phyloP scores from a whole-genome alignment of 805 yeast species.

The Wickerhamomyces bovis region DNA sequence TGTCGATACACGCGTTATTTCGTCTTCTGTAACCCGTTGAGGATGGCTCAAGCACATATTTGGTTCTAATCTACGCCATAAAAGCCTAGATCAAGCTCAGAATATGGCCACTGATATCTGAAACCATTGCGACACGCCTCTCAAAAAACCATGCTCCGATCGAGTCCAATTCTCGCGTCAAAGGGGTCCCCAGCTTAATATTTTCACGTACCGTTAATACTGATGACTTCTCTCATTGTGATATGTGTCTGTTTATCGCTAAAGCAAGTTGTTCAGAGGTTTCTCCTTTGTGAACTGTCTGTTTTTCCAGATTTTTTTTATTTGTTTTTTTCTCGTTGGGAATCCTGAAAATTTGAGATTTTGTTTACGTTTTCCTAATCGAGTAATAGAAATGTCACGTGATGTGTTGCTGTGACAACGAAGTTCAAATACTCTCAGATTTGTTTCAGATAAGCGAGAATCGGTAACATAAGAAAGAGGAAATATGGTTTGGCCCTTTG shows the following conservation, averaged over 20 bases:
- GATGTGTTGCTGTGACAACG: conserved; percentile 9
- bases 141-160: background rate
- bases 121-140: background rate
- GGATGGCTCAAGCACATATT: background rate
- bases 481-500: too few relatives aligned
- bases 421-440: too few relatives aligned
- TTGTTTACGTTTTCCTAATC: conserved; percentile 21
- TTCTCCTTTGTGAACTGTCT: background rate
- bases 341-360: conserved; percentile 8
- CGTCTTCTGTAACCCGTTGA: background rate
- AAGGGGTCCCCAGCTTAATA: background rate
- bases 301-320: background rate
- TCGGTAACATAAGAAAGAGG: too few relatives aligned
- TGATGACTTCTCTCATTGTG: conserved; percentile 85
- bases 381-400: conserved; percentile 7
- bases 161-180: background rate
- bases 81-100: background rate
- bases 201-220: conserved; percentile 70
- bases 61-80: background rate
- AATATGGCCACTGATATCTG: background rate
- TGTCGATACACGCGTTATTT: background rate
- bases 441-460: too few relatives aligned
- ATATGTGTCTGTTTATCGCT: background rate
- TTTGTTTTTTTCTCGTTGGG: background rate
- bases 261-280: background rate